Conservation (phyloP, 2,329 filamentous ascomycete species). For the Trichoderma asperellum region DNA sequence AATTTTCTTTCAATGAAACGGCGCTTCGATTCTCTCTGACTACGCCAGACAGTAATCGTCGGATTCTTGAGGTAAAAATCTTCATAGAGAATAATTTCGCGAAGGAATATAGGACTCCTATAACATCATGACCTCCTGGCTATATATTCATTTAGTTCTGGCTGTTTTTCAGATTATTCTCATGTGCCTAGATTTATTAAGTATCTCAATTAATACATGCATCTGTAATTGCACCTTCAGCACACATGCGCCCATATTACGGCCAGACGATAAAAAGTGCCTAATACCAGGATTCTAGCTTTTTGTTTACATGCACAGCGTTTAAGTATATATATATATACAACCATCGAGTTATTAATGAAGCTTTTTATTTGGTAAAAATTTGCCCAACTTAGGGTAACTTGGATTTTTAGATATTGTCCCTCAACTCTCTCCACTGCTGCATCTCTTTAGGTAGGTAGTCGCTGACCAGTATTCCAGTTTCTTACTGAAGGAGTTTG, state of each 20-base stretch:
- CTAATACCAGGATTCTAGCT: background rate
- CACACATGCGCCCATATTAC: background rate
- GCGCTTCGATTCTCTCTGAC: background rate
- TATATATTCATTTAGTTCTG: background rate
- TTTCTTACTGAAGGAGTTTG: background rate
- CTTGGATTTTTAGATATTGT: background rate
- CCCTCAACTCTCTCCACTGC: background rate
- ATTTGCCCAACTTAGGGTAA: background rate
- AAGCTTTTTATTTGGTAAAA: background rate
- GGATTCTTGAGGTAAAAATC: background rate
- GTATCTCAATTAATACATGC: background rate
- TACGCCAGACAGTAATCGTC: background rate
- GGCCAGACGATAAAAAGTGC: background rate
- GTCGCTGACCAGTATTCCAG: background rate
- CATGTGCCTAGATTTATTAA: background rate
- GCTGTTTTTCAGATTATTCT: background rate
- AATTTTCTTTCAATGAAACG: background rate
- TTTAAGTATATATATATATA: background rate
- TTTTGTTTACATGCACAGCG: background rate
- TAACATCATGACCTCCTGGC: background rate
- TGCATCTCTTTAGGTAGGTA: background rate
- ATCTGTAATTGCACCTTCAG: background rate
- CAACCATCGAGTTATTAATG: background rate
- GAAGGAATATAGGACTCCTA: too few species aligned
- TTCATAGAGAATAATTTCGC: accelerated